phyloP scores from a whole-genome alignment of 177 flowering plant genomes.

The Vitis hybrid region DNA sequence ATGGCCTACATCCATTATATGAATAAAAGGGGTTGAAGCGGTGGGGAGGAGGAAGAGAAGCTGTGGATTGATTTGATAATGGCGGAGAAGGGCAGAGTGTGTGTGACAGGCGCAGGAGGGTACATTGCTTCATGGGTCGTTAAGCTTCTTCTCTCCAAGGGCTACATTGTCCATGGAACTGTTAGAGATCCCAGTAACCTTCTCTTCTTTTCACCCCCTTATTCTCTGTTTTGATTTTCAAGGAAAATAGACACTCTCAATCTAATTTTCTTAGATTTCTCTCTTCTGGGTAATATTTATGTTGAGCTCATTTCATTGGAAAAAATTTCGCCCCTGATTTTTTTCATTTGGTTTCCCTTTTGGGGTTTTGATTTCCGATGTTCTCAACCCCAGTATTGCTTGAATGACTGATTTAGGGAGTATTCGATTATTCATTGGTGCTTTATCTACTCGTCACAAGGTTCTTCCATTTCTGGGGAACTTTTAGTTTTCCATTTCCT shows the following conservation, averaged over 20 bases:
- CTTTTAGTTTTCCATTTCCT: too few species aligned
- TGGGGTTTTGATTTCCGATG: background rate
- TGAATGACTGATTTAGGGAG: too few species aligned
- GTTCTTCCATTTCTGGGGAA: too few species aligned
- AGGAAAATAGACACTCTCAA: background rate
- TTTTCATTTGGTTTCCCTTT: background rate
- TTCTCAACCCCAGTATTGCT: too few species aligned
- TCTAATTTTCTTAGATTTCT: background rate
- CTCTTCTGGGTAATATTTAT: background rate
- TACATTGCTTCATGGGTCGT: constrained; percentile 61
- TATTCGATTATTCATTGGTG: too few species aligned
- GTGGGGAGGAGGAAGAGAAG: background rate
- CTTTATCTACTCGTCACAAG: too few species aligned
- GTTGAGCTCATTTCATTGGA: background rate
- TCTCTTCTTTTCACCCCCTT: background rate
- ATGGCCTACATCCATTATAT: too few species aligned
- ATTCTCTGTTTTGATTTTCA: background rate
- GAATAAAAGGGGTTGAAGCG: background rate
- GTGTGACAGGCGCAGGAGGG: constrained; percentile 81
- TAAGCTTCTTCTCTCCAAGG: constrained; percentile 56
- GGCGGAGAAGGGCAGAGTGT: constrained; percentile 38
- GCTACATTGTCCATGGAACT: constrained; percentile 61
- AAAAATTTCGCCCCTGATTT: background rate
- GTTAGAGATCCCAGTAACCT: constrained; percentile 53
- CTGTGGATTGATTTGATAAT: background rate